These are phyloP conservation scores for Cantharellus anzutake DNA, from an alignment of 768 basidiomycete species.

Conservation along the genomic window DNA sequence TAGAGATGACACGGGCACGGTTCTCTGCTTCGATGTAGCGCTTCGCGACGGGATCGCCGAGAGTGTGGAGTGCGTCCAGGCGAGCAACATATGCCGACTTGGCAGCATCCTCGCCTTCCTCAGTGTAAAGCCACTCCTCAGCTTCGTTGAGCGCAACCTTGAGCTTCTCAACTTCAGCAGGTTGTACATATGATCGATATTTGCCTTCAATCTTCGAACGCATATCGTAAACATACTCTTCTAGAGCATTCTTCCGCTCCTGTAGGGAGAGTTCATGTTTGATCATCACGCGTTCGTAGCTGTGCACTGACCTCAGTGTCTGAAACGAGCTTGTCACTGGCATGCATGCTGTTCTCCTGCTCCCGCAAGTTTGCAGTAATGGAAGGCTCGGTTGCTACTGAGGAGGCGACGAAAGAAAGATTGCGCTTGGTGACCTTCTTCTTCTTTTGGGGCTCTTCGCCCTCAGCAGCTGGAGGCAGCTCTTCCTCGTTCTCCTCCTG, in stretches of 20 bases:
- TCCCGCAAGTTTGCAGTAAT: constrained; percentile 51
- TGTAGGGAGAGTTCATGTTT: constrained; percentile 17
- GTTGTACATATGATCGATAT: constrained; percentile 55
- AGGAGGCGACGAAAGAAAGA: constrained; percentile 47
- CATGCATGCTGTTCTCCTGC: constrained; percentile 74
- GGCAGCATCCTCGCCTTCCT: constrained; percentile 86
- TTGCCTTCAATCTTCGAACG: constrained; percentile 82
- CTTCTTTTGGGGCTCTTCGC: constrained; percentile 47
- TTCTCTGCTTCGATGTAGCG: constrained; percentile 74
- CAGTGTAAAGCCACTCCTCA: constrained; percentile 95
- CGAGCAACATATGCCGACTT: constrained; percentile 86
- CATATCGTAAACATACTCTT: constrained; percentile 96
- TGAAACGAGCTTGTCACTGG: constrained; percentile 85
- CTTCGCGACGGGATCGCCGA: constrained; percentile 73
- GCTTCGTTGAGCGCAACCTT: constrained; percentile 50
- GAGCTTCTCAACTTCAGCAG: constrained; percentile 62
- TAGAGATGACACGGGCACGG: constrained; percentile 47
- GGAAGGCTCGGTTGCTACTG: constrained; percentile 43
- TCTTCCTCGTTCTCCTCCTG: constrained; percentile 62
- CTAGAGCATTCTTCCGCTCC: constrained; percentile 96
- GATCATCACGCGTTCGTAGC: not conserved
- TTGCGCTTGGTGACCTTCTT: constrained; percentile 68
- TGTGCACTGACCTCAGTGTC: constrained; percentile 68
- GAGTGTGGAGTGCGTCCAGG: constrained; percentile 62
- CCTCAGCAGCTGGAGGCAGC: constrained; percentile 29